Base-by-base conservation (phyloP, 768 basidiomycete species). In the Rhizopogon vesiculosus region DNA sequence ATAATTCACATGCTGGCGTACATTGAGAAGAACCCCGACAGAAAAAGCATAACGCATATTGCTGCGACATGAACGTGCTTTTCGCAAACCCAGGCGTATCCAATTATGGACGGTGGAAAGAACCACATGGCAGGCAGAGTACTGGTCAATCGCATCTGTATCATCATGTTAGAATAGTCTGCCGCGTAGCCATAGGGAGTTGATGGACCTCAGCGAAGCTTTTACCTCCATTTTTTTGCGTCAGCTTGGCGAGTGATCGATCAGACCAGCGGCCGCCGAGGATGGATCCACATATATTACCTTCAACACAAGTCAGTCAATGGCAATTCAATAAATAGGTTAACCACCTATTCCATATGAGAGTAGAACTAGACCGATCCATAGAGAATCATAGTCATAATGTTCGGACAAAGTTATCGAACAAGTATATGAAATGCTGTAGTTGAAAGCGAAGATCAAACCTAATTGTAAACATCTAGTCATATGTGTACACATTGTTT, bases 301-400 rank as follows among this genome's bases (percentile, higher is more conserved):
- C 81, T 66, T 13, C 19, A 19, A 51, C 16, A 7, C n/a, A 1
- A 29, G 45, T 46, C 31, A 35, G 7, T 49, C n/a, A 12, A 5
- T 12, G n/a, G 19, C n/a, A 44, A n/a, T 45, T 15, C 6, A 38
- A 38, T 29, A 25, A 33, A 40, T 7, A 16, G 46, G 13, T 22
- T 3, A 41, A 58, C 45, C 49, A 81, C 86, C 86, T 6, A 79
- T 59, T 38, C 91, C 91, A 63, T 82, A 90, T 0, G 85, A 68
- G 4, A 94, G 78, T 3, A 91, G 78, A 7, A 91, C 82, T 15
- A 92, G 70, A 3, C 92, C 92, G 42, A 87, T 85, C 49, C 82
- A 73, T 5, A 94, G 72, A 1, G 91, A 74, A 45, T 80, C 74
- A 66, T 87, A 92, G 39, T 76, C 64, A 62, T 93, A 93, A 7